Percentiles rank a stretch among this genome's conserved stretches.
Evolutionary conservation across 1,284 basidiomycete genomes (phyloP).

Genomic region (Pyrrhoderma noxium): DNA sequence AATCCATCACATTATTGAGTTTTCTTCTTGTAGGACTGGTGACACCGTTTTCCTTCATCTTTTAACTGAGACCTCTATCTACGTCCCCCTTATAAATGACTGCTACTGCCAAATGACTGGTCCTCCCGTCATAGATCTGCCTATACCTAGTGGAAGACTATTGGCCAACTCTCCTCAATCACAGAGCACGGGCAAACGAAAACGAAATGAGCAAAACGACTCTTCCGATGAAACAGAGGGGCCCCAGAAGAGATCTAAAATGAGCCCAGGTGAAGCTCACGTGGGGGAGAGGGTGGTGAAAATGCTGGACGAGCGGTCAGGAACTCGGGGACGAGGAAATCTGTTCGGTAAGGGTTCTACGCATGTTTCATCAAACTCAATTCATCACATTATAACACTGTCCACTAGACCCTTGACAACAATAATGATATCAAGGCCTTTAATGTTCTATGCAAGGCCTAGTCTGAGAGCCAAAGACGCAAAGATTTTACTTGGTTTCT

Average conservation of each 20-base stretch:
- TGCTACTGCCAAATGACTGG: slow-evolving; percentile 79
- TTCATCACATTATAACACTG: no score
- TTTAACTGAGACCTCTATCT: slow-evolving; percentile 64
- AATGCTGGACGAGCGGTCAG: no score
- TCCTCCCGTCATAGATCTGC: slow-evolving; percentile 47
- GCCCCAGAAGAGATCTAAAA: no score
- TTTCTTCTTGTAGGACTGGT: slow-evolving; percentile 49
- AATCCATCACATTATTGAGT: background rate
- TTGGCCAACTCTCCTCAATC: no score
- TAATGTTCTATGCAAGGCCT: slow-evolving; percentile 65
- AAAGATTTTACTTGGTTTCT: slow-evolving; percentile 52
- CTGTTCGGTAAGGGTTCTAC: no score
- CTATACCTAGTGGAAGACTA: slow-evolving; percentile 7
- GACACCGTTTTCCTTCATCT: slow-evolving; percentile 66
- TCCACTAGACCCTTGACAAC: no score
- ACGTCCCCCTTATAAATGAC: slow-evolving; percentile 67
- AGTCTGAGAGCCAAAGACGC: slow-evolving; percentile 22
- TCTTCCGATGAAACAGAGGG: background rate
- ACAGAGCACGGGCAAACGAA: no score
- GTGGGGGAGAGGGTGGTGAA: no score
- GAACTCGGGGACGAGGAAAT: no score
- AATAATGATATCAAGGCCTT: slow-evolving; percentile 51
- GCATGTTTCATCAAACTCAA: no score
- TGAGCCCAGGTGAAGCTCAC: no score
- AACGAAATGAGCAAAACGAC: no score